phyloP scores from a whole-genome alignment of 2,329 filamentous ascomycete species.

The Hymenoscyphus repandus region DNA sequence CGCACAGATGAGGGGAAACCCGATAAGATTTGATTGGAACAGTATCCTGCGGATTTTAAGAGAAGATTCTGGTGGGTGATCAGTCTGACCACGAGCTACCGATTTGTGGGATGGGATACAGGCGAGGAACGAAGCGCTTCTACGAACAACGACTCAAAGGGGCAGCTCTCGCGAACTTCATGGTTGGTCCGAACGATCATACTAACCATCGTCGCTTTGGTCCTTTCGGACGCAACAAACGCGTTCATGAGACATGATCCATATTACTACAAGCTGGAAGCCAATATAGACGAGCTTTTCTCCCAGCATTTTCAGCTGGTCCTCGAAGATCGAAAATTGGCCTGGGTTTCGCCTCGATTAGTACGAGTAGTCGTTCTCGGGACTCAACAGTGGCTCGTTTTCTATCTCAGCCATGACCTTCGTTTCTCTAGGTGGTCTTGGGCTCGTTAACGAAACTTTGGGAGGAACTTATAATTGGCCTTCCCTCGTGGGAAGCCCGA shows the following conservation, averaged over 20 bases:
- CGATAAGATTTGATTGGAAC: too few relatives aligned
- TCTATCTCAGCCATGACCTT: neutral
- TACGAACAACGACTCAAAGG: neutral
- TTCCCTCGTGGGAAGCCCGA: neutral
- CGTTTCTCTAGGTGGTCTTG: neutral
- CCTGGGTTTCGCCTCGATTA: neutral
- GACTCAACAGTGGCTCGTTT: neutral
- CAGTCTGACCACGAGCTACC: conserved; percentile 8
- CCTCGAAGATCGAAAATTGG: neutral
- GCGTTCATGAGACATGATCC: neutral
- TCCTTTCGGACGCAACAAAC: neutral
- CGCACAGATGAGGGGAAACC: too few relatives aligned
- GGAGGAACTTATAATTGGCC: too few relatives aligned
- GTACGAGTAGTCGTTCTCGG: neutral
- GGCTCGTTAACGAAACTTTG: neutral
- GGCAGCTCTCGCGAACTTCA: neutral
- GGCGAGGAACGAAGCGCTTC: too few relatives aligned
- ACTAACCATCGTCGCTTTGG: neutral
- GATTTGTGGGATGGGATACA: too few relatives aligned
- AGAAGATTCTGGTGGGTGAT: conserved; percentile 11
- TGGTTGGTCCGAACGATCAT: neutral
- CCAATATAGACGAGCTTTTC: neutral
- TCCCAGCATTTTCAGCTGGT: too few relatives aligned
- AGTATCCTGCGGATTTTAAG: conserved; percentile 4
- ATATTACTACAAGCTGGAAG: neutral